Evolutionary conservation across 257 asterid genomes (phyloP), one percentile per base, ranked within the genome.

Genomic region (Catharanthus roseus): DNA sequence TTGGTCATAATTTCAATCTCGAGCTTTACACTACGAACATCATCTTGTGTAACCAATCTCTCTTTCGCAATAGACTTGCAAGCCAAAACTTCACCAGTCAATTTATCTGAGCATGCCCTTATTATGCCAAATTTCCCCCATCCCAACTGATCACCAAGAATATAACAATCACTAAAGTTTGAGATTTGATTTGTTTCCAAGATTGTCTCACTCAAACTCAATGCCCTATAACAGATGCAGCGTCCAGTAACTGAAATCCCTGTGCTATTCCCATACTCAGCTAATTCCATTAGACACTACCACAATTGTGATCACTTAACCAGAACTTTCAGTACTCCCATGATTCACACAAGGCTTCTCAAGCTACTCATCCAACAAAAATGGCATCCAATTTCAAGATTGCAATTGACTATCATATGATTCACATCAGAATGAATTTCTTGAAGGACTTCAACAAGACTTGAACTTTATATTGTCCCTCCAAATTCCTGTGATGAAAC

Each of bases 101-200:
- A 68, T 81, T 80, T 86, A 77, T 84, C 83, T 0, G 82, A 44
- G 71, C 91, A 86, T 10, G 77, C 88, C 71, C 88, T 77, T 42
- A 86, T 86, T 44, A 86, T 80, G 61, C 91, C 91, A 36, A 86
- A 86, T 53, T 76, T 82, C 0, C 91, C 91, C 88, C 85, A 86
- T 38, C 91, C 91, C 68, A 86, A 71, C 69, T 80, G 91, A 54
- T 79, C 72, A 42, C 87, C 86, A 42, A 86, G 85, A 50, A 75
- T 70, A 67, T 86, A 86, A 4, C 82, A 57, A 5, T 82, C 88
- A 57, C 72, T 65, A 75, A 86, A 84, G 70, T 84, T 75, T 12
- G 83, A 74, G n/a, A 71, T 75, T 55, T 82, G 81, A 36, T 70
- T 77, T 15, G 83, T 72, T 24, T 74, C 76, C 74, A 86, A 62